Evolutionary conservation across 768 basidiomycete species (phyloP).

Genomic region (Tylopilus sp.): DNA sequence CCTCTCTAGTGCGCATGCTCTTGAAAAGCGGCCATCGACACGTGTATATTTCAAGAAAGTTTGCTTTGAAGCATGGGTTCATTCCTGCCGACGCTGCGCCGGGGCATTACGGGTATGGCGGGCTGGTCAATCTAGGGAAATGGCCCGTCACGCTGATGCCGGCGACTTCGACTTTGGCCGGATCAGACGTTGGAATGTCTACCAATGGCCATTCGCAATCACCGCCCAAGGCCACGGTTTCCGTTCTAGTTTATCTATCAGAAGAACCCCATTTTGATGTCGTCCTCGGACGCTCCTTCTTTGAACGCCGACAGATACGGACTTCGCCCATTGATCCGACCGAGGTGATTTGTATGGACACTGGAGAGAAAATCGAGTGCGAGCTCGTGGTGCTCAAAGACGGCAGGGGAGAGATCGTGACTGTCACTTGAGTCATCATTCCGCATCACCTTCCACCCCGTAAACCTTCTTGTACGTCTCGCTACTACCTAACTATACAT

Average conservation of each 20-base stretch:
- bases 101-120: conserved; percentile 92
- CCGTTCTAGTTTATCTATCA: conserved; percentile 74
- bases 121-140: conserved; percentile 78
- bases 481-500: not conserved
- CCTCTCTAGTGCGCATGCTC: conserved; percentile 82
- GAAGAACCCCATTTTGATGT: conserved; percentile 97
- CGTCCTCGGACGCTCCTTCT: conserved; percentile 84
- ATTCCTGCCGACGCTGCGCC: conserved; percentile 84
- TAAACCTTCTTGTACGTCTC: not conserved
- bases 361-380: conserved; percentile 87
- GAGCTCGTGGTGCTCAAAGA: conserved; percentile 91
- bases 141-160: conserved; percentile 77
- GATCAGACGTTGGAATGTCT: not conserved
- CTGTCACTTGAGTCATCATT: conserved; percentile 53
- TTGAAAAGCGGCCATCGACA: conserved; percentile 88
- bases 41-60: conserved; percentile 94
- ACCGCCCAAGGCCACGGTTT: conserved; percentile 36
- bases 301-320: conserved; percentile 78
- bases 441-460: not conserved
- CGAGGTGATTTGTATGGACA: conserved; percentile 87
- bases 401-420: conserved; percentile 86
- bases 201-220: not conserved
- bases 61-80: conserved; percentile 84
- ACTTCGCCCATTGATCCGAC: conserved; percentile 83
- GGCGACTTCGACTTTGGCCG: conserved; percentile 3